Evolutionary conservation across 805 yeast species (phyloP), one percentile per base, ranked within the genome.

Genomic region (Candida insectalens): DNA sequence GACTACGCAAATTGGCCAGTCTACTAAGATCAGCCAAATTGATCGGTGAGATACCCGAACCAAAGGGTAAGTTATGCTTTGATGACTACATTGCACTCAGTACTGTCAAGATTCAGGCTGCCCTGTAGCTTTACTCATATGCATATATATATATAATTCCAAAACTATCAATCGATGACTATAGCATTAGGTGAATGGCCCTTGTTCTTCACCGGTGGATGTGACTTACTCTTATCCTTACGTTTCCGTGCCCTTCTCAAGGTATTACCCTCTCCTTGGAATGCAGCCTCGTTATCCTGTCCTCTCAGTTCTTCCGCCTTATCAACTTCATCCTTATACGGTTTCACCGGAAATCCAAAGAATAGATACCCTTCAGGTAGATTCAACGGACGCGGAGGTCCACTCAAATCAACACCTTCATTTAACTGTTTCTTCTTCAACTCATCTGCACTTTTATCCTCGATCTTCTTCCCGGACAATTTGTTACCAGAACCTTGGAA

Each of bases 301-400:
- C 16, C 20, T 13, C 27, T 19, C n/a, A 53, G 49, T 4, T 49
- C 56, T 3, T 50, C 51, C 6, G 42, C 48, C 6, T 55, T 62
- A 2, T 50, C 61, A 4, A 56, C 58, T 16, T 59, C 69, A 6
- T 49, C 60, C 18, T 55, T 61, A 18, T 67, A 68, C 3, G 71
- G 69, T 14, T 66, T 63, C 4, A 81, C 71, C 0, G 97, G 96
- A 53, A 78, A 92, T 1, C 99, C 99, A 54, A 92, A 88, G 51
- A 92, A 92, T 10, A 92, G 63, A 55, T 85, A 89, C 17, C 94
- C 95, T 26, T 71, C 80, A 0, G 95, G 94, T 27, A 92, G 60
- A 5, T 64, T 57, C 36, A 92, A 60, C 7, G 87, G 82, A 2
- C 74, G 82, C 0, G 95, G 83, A 4, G 75, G 71, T 0, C 80